Conservation (phyloP, 306 rosid species). For the Vigna reflexopilosa region DNA sequence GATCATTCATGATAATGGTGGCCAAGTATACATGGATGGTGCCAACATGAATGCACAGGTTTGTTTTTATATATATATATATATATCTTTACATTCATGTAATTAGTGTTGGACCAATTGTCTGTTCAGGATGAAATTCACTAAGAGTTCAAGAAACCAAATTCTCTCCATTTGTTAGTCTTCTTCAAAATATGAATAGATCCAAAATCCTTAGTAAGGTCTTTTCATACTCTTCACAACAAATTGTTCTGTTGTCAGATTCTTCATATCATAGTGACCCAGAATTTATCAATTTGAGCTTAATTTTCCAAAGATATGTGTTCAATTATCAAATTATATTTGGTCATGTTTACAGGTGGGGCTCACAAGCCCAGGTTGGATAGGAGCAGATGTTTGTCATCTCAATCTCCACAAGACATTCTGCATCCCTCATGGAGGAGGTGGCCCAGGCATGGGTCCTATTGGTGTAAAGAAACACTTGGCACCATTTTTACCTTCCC, state of each 20-base stretch:
- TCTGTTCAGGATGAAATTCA: background rate
- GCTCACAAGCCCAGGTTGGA: conserved; percentile 97
- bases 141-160: conserved; percentile 22
- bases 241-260: conserved; percentile 30
- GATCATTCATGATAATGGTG: conserved; percentile 98
- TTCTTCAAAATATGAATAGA: conserved; percentile 8
- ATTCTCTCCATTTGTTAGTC: conserved; percentile 5
- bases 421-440: conserved; percentile 99
- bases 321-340: conserved; percentile 24
- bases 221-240: background rate
- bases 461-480: conserved; percentile 99
- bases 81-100: conserved; percentile 24
- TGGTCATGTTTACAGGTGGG: conserved; percentile 71
- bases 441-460: conserved; percentile 99
- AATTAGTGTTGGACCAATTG: background rate
- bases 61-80: conserved; percentile 38
- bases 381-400: conserved; percentile 99
- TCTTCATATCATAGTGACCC: conserved; percentile 22
- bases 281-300: conserved; percentile 18
- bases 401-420: conserved; percentile 99
- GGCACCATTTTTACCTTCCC: conserved; percentile 98
- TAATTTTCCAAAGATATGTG: conserved; percentile 21
- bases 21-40: conserved; percentile 99
- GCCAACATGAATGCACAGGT: conserved; percentile 99
- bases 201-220: conserved; percentile 22